Conservation (phyloP, 1,284 basidiomycete species). For the Rhodotorula glutinis region DNA sequence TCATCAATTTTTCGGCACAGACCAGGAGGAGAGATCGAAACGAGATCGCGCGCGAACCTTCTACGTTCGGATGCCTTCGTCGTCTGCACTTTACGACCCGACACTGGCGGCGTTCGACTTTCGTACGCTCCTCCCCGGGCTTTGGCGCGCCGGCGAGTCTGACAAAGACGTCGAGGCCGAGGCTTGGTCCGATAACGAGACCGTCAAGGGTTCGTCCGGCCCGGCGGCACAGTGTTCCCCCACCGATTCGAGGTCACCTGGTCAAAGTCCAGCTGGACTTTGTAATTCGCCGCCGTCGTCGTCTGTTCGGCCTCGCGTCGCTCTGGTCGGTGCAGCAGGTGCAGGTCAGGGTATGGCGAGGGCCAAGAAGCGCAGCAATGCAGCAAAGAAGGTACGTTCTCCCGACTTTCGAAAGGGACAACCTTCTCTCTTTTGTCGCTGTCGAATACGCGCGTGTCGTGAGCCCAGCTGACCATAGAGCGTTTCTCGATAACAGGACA, state of each 20-base stretch:
- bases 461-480: not conserved
- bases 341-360: not conserved
- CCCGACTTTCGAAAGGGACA: too few relatives aligned
- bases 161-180: not conserved
- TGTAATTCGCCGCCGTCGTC: not conserved
- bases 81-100: not conserved
- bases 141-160: not conserved
- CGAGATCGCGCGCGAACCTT: too few relatives aligned
- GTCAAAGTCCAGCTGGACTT: not conserved
- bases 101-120: not conserved
- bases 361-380: constrained; percentile 3
- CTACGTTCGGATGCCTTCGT: too few relatives aligned
- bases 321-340: not conserved
- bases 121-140: not conserved
- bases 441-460: too few relatives aligned
- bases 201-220: not conserved
- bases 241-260: not conserved
- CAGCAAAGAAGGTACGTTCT: too few relatives aligned
- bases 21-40: too few relatives aligned
- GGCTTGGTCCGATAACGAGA: not conserved
- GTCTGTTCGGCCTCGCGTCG: not conserved
- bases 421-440: too few relatives aligned
- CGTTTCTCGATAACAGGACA: not conserved
- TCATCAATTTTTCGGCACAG: too few relatives aligned
- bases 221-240: not conserved